Evolutionary conservation across 2,329 filamentous ascomycete genomes (phyloP), one percentile per base, ranked within the genome.

Genomic region (Paecilomyces fulvus): DNA sequence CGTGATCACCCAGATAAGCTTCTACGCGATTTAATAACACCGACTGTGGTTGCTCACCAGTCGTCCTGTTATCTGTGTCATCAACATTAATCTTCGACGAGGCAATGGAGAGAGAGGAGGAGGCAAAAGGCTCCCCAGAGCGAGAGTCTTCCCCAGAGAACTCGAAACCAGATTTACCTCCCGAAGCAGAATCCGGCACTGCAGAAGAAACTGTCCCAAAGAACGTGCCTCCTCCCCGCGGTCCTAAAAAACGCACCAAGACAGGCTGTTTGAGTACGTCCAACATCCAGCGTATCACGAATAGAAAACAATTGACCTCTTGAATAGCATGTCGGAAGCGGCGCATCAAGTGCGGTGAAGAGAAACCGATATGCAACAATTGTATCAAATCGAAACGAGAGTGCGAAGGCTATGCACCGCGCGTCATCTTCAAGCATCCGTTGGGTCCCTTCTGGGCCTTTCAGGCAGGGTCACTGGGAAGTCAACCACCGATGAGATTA

Each of bases 341-440:
- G 54, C 88, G 94, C 60, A 97, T 99, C 74, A 99, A 97, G 75
- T 99, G 94, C 72, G 94, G 94, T 60, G 94, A 97, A 71, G 89
- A 90, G 65, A 77, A 76, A 57, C 75, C 75, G 12, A 71, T 70
- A 49, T 77, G 75, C 66, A 73, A 70, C 58, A 76, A 77, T 60
- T 77, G 75, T 61, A 68, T 74, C 60, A 77, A 77, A 59, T 76
- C 75, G 31, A 77, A 74, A 60, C 67, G 75, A 52, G 70, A 74
- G 30, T 77, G 75, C 61, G 73, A 76, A 56, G 73, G 73, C 30
- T 76, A 76, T 63, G 68, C 67, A 9, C 73, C 72, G 59, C 70
- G 71, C 23, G 68, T 75, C 31, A 61, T 75, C 20, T 76, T 75
- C 63, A 75, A 74, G 54, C 67, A 72, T 31, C 71, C 73, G 1